phyloP scores from a whole-genome alignment of 1,139 yeast genomes.

The Nakaseomyces delphensis region DNA sequence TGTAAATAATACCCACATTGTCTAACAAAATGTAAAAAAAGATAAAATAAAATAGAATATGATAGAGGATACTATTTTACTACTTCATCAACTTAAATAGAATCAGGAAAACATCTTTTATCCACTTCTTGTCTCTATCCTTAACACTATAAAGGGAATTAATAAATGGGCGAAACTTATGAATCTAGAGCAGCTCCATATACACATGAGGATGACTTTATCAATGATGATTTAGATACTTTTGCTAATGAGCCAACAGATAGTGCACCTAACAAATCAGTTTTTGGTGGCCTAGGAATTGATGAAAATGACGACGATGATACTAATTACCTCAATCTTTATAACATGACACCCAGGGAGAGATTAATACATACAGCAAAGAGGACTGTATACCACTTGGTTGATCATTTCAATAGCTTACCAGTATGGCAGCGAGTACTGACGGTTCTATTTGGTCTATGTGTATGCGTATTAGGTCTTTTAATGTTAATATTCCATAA shows the following conservation, averaged over 20 bases:
- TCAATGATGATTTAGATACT: background rate
- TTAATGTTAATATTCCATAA: constrained; percentile 42
- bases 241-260: background rate
- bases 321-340: constrained; percentile 28
- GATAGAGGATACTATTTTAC: too few relatives aligned
- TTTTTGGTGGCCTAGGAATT: constrained; percentile 1
- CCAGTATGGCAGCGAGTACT: constrained; percentile 22
- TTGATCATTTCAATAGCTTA: constrained; percentile 16
- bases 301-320: constrained; percentile 11
- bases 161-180: background rate
- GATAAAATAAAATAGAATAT: too few relatives aligned
- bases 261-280: background rate
- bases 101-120: too few relatives aligned
- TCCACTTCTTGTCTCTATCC: too few relatives aligned
- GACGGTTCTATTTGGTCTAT: constrained; percentile 15
- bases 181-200: background rate
- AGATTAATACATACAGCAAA: constrained; percentile 21
- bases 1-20: too few relatives aligned
- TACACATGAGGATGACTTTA: background rate
- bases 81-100: too few relatives aligned
- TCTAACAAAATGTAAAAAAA: too few relatives aligned
- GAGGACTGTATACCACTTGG: constrained; percentile 12
- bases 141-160: too few relatives aligned
- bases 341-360: constrained; percentile 29
- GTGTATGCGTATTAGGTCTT: constrained; percentile 26